Evolutionary conservation across 495 filamentous ascomycete genomes (phyloP).

Genomic region (Hypoxylon intermedium): DNA sequence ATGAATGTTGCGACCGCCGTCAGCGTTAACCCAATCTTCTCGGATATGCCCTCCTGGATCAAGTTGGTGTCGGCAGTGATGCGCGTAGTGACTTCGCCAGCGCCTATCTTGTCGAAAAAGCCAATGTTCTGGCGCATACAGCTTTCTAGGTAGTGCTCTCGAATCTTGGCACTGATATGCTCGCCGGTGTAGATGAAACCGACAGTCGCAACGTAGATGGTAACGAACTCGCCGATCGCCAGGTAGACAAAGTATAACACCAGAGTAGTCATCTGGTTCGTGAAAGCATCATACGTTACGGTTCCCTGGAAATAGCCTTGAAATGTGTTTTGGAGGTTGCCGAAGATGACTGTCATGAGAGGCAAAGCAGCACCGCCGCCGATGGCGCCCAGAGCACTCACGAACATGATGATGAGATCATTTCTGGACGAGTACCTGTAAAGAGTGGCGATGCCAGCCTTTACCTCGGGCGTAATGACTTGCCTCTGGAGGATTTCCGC

Average conservation of each 20-base stretch:
- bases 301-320: slow-evolving; percentile 63
- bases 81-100: slow-evolving; percentile 90
- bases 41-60: slow-evolving; percentile 86
- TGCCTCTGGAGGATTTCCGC: slow-evolving; percentile 64
- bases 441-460: slow-evolving; percentile 69
- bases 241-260: slow-evolving; percentile 92
- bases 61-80: slow-evolving; percentile 91
- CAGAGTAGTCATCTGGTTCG: slow-evolving; percentile 63
- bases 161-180: slow-evolving; percentile 82
- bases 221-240: slow-evolving; percentile 82
- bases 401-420: slow-evolving; percentile 74
- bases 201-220: slow-evolving; percentile 80
- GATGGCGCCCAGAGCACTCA: slow-evolving; percentile 73
- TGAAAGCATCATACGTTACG: slow-evolving; percentile 62
- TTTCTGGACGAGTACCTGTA: slow-evolving; percentile 81
- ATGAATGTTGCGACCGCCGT: slow-evolving; percentile 79
- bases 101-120: slow-evolving; percentile 90
- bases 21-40: slow-evolving; percentile 81
- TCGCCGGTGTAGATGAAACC: slow-evolving; percentile 96
- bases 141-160: slow-evolving; percentile 80
- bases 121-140: slow-evolving; percentile 91
- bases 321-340: slow-evolving; percentile 76
- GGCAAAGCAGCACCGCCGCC: slow-evolving; percentile 82
- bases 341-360: slow-evolving; percentile 88
- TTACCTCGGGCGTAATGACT: slow-evolving; percentile 70